These are phyloP conservation scores for Sporothrix brasiliensis DNA, from an alignment of 2,329 filamentous ascomycete genomes.

Conservation along the genomic window DNA sequence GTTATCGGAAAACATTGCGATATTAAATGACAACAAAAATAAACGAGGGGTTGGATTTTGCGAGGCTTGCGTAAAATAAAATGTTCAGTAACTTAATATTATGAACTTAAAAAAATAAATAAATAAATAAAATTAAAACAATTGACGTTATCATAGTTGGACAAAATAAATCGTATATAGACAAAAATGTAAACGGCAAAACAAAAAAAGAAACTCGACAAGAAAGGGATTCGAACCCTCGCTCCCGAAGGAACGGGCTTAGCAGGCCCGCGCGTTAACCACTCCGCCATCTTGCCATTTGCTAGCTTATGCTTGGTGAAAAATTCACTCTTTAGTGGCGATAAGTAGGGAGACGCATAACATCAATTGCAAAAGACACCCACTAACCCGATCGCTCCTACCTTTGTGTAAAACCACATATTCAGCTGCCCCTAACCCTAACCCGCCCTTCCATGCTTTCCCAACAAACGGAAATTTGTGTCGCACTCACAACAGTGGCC, in stretches of 20 bases:
- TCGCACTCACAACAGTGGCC: not conserved
- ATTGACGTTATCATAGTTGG: not conserved
- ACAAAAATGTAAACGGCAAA: not conserved
- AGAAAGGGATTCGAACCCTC: conserved; percentile 29
- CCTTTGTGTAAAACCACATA: not conserved
- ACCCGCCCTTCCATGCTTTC: not conserved
- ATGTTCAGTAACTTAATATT: not conserved
- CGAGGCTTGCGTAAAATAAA: too few relatives aligned
- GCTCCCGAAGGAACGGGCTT: conserved; percentile 30
- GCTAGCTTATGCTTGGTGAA: not conserved
- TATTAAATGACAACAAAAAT: not conserved
- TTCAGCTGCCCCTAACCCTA: conserved; percentile 1
- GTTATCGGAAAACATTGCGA: not conserved
- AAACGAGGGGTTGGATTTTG: not conserved
- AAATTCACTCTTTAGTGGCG: not conserved
- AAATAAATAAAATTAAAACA: not conserved
- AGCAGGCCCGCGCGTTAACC: conserved; percentile 29
- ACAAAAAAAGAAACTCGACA: not conserved
- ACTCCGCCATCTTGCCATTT: conserved; percentile 28
- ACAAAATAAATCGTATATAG: not conserved
- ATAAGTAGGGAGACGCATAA: not conserved
- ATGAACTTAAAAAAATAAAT: not conserved
- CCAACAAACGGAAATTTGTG: not conserved
- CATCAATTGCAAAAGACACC: not conserved
- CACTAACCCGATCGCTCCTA: not conserved